Percentiles rank a stretch among this genome's conserved stretches.
Evolutionary conservation across 768 basidiomycete species (phyloP).

Genomic region (Termitomyces sp.): DNA sequence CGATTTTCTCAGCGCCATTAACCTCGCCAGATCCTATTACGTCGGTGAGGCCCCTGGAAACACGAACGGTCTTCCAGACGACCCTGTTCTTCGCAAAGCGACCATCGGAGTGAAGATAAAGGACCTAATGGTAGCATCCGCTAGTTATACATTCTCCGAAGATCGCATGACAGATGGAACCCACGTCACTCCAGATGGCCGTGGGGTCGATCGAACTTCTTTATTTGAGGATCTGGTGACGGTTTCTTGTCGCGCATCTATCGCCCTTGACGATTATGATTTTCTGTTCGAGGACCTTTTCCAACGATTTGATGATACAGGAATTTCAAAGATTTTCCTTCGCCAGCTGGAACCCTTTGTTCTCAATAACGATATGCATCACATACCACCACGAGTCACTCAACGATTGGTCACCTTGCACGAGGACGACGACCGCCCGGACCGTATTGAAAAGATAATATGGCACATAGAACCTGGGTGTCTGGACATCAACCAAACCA

Average conservation of each 20-base stretch:
- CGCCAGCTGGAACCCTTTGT: constrained; percentile 79
- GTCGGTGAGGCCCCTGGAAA: constrained; percentile 79
- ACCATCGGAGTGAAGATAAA: constrained; percentile 74
- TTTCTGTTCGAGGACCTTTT: constrained; percentile 94
- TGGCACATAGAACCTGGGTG: constrained; percentile 94
- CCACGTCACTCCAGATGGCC: constrained; percentile 74
- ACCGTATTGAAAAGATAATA: constrained; percentile 82
- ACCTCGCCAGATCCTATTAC: constrained; percentile 81
- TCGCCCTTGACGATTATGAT: constrained; percentile 76
- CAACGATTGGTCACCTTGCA: constrained; percentile 81
- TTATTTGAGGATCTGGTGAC: constrained; percentile 87
- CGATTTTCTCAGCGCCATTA: constrained; percentile 88
- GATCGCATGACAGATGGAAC: constrained; percentile 91
- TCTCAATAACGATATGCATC: constrained; percentile 64
- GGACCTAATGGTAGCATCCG: constrained; percentile 84
- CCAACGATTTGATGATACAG: constrained; percentile 80
- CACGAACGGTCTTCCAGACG: constrained; percentile 78
- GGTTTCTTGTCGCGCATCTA: constrained; percentile 73
- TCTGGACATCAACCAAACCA: constrained; percentile 91
- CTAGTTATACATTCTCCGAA: constrained; percentile 89
- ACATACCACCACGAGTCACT: constrained; percentile 84
- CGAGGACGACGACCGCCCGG: constrained; percentile 64
- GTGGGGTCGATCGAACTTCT: constrained; percentile 88
- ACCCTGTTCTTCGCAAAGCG: constrained; percentile 48
- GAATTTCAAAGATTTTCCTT: constrained; percentile 84